These are phyloP conservation scores for Cladorrhinum sp. DNA, from an alignment of 2,329 filamentous ascomycete genomes.

Conservation along the genomic window DNA sequence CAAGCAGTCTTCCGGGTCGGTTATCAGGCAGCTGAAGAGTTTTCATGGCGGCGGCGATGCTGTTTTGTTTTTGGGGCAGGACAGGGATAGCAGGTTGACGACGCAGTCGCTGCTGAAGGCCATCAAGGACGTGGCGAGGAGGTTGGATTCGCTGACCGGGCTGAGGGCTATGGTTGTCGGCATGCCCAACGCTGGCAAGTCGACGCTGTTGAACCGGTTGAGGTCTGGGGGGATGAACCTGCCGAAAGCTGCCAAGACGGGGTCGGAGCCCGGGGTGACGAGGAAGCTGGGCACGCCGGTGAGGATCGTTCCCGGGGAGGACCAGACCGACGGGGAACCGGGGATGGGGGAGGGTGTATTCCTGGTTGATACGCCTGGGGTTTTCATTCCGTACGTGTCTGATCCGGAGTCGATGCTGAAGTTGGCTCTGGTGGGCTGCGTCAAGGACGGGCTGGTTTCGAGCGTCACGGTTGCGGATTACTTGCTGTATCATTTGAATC, in stretches of 20 bases:
- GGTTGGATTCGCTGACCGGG: conserved; percentile 66
- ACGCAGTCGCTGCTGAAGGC: conserved; percentile 41
- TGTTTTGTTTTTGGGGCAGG: too few species aligned
- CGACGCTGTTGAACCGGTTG: conserved; percentile 84
- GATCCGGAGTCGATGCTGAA: conserved; percentile 90
- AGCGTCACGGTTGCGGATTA: conserved; percentile 83
- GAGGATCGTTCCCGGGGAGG: conserved; percentile 59
- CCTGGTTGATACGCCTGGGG: conserved; percentile 86
- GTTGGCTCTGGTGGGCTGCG: conserved; percentile 83
- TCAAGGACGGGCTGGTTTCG: conserved; percentile 83
- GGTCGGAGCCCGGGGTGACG: conserved; percentile 85
- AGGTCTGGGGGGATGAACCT: conserved; percentile 61
- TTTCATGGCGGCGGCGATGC: conserved; percentile 15
- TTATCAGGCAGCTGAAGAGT: conserved; percentile 26
- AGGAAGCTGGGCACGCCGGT: conserved; percentile 80
- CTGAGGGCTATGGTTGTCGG: conserved; percentile 84
- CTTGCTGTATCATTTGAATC: conserved; percentile 80
- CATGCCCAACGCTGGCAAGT: conserved; percentile 98
- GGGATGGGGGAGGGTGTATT: conserved; percentile 63
- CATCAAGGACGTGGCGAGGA: conserved; percentile 48
- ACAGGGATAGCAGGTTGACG: background rate
- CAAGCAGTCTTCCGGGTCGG: conserved; percentile 17
- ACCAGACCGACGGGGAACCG: conserved; percentile 25
- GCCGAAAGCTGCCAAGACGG: conserved; percentile 73
- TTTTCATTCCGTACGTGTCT: conserved; percentile 89